Conservation (phyloP, 2,329 filamentous ascomycete species). For the Alternaria hordeiaustralica region DNA sequence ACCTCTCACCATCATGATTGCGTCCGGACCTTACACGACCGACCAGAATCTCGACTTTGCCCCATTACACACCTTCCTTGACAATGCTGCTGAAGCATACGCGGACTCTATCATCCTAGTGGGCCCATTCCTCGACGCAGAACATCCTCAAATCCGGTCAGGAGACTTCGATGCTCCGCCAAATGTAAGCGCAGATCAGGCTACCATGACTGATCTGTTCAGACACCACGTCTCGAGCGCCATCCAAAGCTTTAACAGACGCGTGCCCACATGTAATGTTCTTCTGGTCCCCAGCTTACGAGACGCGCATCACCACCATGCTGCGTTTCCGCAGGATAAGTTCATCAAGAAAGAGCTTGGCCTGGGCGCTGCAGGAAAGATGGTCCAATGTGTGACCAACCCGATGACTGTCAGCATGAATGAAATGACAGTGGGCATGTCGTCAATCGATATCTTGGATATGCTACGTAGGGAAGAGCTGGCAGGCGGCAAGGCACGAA, state of each 20-base stretch:
- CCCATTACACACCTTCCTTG: slow-evolving; percentile 80
- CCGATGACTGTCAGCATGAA: slow-evolving; percentile 90
- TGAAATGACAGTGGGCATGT: slow-evolving; percentile 81
- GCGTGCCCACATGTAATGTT: slow-evolving; percentile 80
- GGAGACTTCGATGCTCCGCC: slow-evolving; percentile 55
- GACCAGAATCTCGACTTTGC: slow-evolving; percentile 93
- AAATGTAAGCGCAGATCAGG: slow-evolving; percentile 67
- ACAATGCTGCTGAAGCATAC: slow-evolving; percentile 73
- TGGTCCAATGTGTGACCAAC: slow-evolving; percentile 81
- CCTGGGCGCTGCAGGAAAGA: slow-evolving; percentile 67
- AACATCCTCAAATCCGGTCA: slow-evolving; percentile 82
- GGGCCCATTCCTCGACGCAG: slow-evolving; percentile 89
- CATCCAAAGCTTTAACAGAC: slow-evolving; percentile 71
- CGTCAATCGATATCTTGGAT: slow-evolving; percentile 81
- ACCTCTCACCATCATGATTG: slow-evolving; percentile 78
- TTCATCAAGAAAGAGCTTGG: slow-evolving; percentile 74
- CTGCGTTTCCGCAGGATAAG: slow-evolving; percentile 83
- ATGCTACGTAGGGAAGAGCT: slow-evolving; percentile 81
- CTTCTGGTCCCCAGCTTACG: slow-evolving; percentile 83
- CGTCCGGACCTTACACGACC: slow-evolving; percentile 87
- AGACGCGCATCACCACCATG: slow-evolving; percentile 80
- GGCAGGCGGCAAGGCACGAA: slow-evolving; percentile 60
- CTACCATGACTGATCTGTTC: slow-evolving; percentile 84
- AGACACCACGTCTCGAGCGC: slow-evolving; percentile 77
- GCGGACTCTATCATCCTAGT: slow-evolving; percentile 81